Conservation (phyloP, 2,329 filamentous ascomycete species). For the Diaporthe sp. region DNA sequence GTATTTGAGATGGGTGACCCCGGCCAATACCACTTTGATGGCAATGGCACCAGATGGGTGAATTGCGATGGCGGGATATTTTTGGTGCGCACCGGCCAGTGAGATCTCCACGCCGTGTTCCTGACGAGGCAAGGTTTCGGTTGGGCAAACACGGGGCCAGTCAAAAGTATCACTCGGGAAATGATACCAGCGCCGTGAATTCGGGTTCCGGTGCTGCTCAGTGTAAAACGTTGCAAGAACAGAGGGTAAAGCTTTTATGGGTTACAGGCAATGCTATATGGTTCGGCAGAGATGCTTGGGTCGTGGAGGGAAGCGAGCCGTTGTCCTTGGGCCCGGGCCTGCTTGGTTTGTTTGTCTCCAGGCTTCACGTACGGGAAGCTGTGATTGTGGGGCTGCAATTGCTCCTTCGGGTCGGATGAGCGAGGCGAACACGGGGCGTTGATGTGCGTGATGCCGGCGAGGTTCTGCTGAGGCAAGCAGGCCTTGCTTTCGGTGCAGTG, state of each 20-base stretch:
- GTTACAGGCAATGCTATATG: background rate
- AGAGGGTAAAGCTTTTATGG: constrained; percentile 22
- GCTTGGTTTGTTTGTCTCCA: constrained; percentile 29
- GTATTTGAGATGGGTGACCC: constrained; percentile 16
- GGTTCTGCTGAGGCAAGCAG: background rate
- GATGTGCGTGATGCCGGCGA: constrained; percentile 4
- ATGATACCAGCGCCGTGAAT: background rate
- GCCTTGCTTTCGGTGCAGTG: background rate
- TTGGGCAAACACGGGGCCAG: background rate
- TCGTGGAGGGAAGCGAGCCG: background rate
- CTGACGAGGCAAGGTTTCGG: background rate
- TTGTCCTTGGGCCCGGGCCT: background rate
- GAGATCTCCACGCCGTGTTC: constrained; percentile 2
- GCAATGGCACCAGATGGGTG: background rate
- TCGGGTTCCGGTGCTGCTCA: background rate
- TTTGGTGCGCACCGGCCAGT: constrained; percentile 17
- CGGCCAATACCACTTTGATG: background rate
- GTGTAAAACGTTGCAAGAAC: constrained; percentile 20
- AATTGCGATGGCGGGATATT: constrained; percentile 6
- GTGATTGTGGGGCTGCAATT: constrained; percentile 30
- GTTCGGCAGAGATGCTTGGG: background rate
- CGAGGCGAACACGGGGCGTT: constrained; percentile 21
- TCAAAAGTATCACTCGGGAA: background rate
- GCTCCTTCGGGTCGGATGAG: background rate
- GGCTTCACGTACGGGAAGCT: constrained; percentile 17